Conservation (phyloP, 805 yeast genomes). For the Yarrowia hollandica region DNA sequence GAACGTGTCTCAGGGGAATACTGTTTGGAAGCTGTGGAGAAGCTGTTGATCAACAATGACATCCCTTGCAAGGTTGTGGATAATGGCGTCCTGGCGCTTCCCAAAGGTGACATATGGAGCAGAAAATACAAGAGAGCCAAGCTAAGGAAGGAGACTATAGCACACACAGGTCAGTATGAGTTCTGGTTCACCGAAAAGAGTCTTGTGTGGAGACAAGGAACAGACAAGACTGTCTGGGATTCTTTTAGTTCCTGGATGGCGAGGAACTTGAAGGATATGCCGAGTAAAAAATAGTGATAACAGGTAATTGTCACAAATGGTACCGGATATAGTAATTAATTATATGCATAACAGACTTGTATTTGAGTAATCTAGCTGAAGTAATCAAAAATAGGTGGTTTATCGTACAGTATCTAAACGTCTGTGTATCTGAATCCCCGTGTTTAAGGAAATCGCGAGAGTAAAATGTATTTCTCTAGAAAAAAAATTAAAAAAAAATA, state of each 20-base stretch:
- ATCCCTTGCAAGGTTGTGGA: neutral
- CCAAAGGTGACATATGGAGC: slow-evolving; percentile 8
- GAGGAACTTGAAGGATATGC: neutral
- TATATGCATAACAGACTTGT: too few relatives aligned
- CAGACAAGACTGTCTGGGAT: neutral
- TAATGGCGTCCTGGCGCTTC: neutral
- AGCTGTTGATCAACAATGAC: slow-evolving; percentile 1
- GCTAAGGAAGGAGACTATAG: neutral
- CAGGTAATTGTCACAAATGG: too few relatives aligned
- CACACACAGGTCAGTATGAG: neutral
- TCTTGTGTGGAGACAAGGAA: neutral
- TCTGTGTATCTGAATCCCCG: too few relatives aligned
- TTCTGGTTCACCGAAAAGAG: neutral
- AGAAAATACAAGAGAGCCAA: slow-evolving; percentile 14
- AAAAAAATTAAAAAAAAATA: too few relatives aligned
- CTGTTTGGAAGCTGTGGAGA: neutral
- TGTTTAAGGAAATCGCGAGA: too few relatives aligned
- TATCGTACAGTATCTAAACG: too few relatives aligned
- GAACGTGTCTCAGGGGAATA: neutral
- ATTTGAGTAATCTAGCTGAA: too few relatives aligned
- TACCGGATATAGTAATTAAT: too few relatives aligned
- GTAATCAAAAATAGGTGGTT: too few relatives aligned
- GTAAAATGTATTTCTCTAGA: too few relatives aligned
- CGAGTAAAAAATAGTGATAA: too few relatives aligned
- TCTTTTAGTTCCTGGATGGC: slow-evolving; percentile 13